phyloP scores from a whole-genome alignment of 176 grass and related monocot species.

The Aegilops speltoides region DNA sequence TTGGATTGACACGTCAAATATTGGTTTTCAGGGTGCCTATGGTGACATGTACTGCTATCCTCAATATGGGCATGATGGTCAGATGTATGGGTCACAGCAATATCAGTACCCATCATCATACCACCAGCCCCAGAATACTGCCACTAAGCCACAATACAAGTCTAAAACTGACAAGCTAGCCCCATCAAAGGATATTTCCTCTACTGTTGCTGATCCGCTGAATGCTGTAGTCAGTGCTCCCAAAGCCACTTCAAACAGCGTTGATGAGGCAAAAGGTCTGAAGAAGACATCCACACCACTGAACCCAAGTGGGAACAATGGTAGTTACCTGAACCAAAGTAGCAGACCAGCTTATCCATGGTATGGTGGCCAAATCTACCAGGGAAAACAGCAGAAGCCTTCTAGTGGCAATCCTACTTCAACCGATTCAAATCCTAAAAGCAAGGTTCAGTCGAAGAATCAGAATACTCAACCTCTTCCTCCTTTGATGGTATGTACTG shows the following conservation, averaged over 20 bases:
- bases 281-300: conserved; percentile 24
- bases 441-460: conserved; percentile 32
- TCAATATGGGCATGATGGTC: conserved; percentile 58
- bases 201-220: conserved; percentile 31
- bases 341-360: conserved; percentile 31
- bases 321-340: conserved; percentile 46
- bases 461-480: conserved; percentile 27
- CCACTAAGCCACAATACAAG: conserved; percentile 38
- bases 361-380: conserved; percentile 15
- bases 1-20: neutral
- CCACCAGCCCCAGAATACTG: conserved; percentile 41
- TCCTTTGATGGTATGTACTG: conserved; percentile 10
- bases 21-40: conserved; percentile 57
- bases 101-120: conserved; percentile 50
- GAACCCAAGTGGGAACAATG: conserved; percentile 32
- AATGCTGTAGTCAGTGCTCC: conserved; percentile 25
- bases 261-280: conserved; percentile 27
- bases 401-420: conserved; percentile 40
- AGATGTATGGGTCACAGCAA: conserved; percentile 63
- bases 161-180: conserved; percentile 31
- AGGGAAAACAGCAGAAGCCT: conserved; percentile 16
- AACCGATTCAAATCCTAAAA: conserved; percentile 31
- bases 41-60: conserved; percentile 78
- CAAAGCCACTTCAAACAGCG: conserved; percentile 31
- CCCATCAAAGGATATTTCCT: conserved; percentile 34